Evolutionary conservation across 2,329 filamentous ascomycete genomes (phyloP).

Genomic region (Bipolaris oryzae): DNA sequence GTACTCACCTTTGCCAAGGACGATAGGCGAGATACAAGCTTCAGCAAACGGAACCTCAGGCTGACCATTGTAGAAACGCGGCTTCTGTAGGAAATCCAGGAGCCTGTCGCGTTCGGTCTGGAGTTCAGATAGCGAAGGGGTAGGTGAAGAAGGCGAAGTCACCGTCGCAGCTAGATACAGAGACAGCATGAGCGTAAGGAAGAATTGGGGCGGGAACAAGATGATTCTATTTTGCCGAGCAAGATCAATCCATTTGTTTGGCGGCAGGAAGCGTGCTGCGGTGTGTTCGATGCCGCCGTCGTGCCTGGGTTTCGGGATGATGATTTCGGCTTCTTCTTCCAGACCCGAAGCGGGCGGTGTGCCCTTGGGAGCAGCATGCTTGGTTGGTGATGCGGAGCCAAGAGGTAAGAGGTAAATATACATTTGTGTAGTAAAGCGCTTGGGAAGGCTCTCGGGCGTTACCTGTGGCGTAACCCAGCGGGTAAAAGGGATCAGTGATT

Average conservation of each 20-base stretch:
- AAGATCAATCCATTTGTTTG: slow-evolving; percentile 70
- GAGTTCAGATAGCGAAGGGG: slow-evolving; percentile 48
- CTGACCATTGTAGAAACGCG: slow-evolving; percentile 46
- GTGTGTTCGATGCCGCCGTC: slow-evolving; percentile 75
- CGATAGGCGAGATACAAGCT: slow-evolving; percentile 51
- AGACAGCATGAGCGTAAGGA: slow-evolving; percentile 67
- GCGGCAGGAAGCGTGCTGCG: slow-evolving; percentile 76
- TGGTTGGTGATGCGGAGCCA: slow-evolving; percentile 38
- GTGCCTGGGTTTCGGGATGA: slow-evolving; percentile 71
- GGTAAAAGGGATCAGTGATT: slow-evolving; percentile 78
- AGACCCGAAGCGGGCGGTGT: slow-evolving; percentile 40
- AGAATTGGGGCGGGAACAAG: slow-evolving; percentile 88
- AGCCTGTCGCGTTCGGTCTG: slow-evolving; percentile 40
- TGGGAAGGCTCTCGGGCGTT: slow-evolving; percentile 73
- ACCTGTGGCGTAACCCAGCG: slow-evolving; percentile 92
- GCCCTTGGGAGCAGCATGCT: slow-evolving; percentile 35
- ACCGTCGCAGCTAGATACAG: slow-evolving; percentile 56
- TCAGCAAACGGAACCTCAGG: slow-evolving; percentile 51
- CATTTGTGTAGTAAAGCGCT: slow-evolving; percentile 94
- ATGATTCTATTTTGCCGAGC: slow-evolving; percentile 72
- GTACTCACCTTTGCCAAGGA: slow-evolving; percentile 48
- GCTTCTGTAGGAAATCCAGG: slow-evolving; percentile 60
- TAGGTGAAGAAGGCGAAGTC: slow-evolving; percentile 28
- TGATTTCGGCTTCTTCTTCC: slow-evolving; percentile 55
- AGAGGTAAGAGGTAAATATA: slow-evolving; percentile 88